A percentile compares a stretch with the other conserved stretches of the same genome.
phyloP scores from a whole-genome alignment of 495 filamentous ascomycete genomes.

The Xanthoparmelia taractica region DNA sequence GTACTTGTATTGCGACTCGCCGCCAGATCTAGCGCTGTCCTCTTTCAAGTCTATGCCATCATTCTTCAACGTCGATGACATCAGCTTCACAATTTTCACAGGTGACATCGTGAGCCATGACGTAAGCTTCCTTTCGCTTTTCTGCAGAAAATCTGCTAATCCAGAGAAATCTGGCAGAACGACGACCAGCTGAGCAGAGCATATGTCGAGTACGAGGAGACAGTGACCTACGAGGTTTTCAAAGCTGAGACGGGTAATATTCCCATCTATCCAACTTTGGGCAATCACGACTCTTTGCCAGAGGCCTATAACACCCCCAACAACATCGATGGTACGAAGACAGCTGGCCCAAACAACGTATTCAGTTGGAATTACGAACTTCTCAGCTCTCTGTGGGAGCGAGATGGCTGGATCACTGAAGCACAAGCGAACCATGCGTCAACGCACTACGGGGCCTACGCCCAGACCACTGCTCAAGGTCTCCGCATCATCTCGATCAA shows the following conservation, averaged over 20 bases:
- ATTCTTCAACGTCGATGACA: conserved; percentile 27
- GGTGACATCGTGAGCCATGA: conserved; percentile 42
- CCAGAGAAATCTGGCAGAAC: conserved; percentile 1
- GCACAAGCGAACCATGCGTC: conserved; percentile 28
- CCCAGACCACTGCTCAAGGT: conserved; percentile 30
- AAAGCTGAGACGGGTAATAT: conserved; percentile 39
- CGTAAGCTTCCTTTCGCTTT: conserved; percentile 7
- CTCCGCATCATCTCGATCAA: conserved; percentile 38
- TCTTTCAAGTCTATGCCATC: conserved; percentile 26
- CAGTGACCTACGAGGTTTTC: conserved; percentile 36
- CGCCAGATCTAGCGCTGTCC: conserved; percentile 27
- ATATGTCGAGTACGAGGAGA: conserved; percentile 37
- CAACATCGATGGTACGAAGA: conserved; percentile 32
- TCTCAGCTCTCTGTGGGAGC: conserved; percentile 33
- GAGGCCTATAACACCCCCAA: conserved; percentile 26
- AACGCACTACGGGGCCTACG: conserved; percentile 35
- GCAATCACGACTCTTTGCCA: conserved; percentile 42
- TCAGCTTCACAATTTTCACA: conserved; percentile 40
- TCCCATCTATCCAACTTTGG: conserved; percentile 36
- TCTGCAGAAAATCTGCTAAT: neutral
- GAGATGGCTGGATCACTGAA: conserved; percentile 33
- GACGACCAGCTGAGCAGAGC: conserved; percentile 32
- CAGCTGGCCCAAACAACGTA: conserved; percentile 23
- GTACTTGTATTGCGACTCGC: conserved; percentile 27
- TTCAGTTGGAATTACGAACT: conserved; percentile 41